Evolutionary conservation across 768 basidiomycete genomes (phyloP), one percentile per base, ranked within the genome.

Genomic region (Agrocybe chaxingu): DNA sequence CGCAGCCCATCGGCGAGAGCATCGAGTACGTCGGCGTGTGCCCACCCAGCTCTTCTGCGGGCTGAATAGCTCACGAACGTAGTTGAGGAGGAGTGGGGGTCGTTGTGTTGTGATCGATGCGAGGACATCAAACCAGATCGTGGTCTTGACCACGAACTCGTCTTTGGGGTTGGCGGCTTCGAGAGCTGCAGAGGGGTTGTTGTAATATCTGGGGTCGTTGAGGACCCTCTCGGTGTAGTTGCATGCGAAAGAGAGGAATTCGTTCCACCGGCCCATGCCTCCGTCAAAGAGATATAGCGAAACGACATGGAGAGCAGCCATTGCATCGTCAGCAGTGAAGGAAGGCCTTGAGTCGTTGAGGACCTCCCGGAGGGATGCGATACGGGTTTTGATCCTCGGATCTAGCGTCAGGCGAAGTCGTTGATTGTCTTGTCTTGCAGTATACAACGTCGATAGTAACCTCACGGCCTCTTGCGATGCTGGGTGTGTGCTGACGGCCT

Each of bases 111-210:
- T 88, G 45, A 85, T 78, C 1, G 85, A 81, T 6, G 87, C 89
- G 45, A 92, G 75, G 33, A 92, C 87, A 63, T 92, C 90, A 64
- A 92, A 90, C 90, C 90, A 92, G 48, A 92, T 82, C 11, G 87
- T 82, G 24, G 89, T 86, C 66, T 89, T 89, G 68, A 91, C 76
- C 62, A 92, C 84, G 66, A 91, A 91, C 69, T 79, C 64, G 71
- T 76, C 68, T 71, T 81, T 73, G 72, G 76, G 16, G 62, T 55
- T 52, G 29, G 63, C 56, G 57, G 78, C 81, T 11, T 54, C 49
- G 32, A 70, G 51, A 9, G 88, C 72, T 6, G 76, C 75, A 42
- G 73, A 71, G 47, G 69, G 67, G 7, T 77, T 73, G 19, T 74
- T 71, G 31, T 59, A 58, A 57, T 60, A 74, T 4, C 51, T 58